Evolutionary conservation across 306 rosid genomes (phyloP), one percentile per base, ranked within the genome.

Genomic region (Crotalaria pallida): DNA sequence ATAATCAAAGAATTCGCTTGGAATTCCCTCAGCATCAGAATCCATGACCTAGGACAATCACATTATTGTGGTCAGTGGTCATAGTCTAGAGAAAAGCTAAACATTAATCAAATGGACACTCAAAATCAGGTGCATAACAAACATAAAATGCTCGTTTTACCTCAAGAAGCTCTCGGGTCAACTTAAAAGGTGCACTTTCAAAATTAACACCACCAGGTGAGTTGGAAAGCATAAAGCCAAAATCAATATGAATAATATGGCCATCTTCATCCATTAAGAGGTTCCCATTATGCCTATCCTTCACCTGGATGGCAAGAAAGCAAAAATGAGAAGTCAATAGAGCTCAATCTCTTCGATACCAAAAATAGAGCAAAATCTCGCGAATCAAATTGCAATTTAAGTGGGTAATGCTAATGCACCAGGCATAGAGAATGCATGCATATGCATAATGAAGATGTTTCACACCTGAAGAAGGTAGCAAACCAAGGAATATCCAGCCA

Each of bases 201-300:
- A 94, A 94, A 84, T 94, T 94, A 67, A 94, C 97, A 57, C 98
- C 97, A 12, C 98, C 98, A 48, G 97, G 98, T 38, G 97, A 94
- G 79, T 94, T 94, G 31, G 96, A 94, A 70, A 94, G 98, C 97
- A 94, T 85, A 79, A 94, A 94, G 73, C 98, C 97, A 77, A 94
- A 94, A 79, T 93, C 97, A 72, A 94, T 94, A 83, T 94, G 98
- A 71, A 94, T 87, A 67, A 94, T 87, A 87, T 90, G 98, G 62
- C 98, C 98, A 73, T 90, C 98, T 82, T 90, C 98, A 52, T 94
- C 98, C 88, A 90, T 59, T 73, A 94, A 79, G 52, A 94, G 96
- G 81, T 94, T 94, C 66, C 98, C 98, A 74, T 90, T 90, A 78
- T 94, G 98, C 79, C 97, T 83, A 85, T 93, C 98, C 83, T 90